Conservation (phyloP, 352 stramenopile species). For the Thraustochytrium striatum region DNA sequence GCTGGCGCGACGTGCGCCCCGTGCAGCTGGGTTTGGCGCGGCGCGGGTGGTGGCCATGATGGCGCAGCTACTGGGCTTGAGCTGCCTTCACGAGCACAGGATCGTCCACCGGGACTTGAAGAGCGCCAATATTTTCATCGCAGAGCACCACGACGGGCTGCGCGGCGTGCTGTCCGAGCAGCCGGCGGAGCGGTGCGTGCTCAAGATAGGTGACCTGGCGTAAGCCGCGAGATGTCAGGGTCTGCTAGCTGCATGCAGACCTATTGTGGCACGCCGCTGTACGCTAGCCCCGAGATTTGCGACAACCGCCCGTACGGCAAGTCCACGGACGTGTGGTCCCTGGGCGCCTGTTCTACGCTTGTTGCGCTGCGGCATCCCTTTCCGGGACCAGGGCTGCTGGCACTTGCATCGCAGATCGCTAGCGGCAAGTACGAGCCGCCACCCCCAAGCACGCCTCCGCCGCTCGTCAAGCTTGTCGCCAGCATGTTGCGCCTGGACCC, state of each 20-base stretch:
- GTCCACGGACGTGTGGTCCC: constrained; percentile 77
- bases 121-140: constrained; percentile 75
- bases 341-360: constrained; percentile 78
- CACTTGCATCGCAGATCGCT: constrained; percentile 49
- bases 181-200: constrained; percentile 55
- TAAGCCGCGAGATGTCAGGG: constrained; percentile 59
- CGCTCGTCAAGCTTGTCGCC: neutral
- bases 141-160: constrained; percentile 54
- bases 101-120: constrained; percentile 80
- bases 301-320: constrained; percentile 71
- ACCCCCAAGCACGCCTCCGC: neutral
- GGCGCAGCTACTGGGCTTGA: constrained; percentile 67
- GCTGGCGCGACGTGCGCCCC: constrained; percentile 61
- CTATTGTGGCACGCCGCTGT: constrained; percentile 57
- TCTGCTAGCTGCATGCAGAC: constrained; percentile 51
- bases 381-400: constrained; percentile 56
- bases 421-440: constrained; percentile 43
- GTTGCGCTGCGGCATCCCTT: constrained; percentile 68
- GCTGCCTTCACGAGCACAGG: constrained; percentile 59
- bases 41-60: constrained; percentile 70
- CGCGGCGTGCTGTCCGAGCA: constrained; percentile 54
- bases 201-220: constrained; percentile 75
- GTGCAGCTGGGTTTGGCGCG: too few species aligned
- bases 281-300: constrained; percentile 78
- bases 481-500: neutral